A percentile compares a stretch with the other conserved stretches of the same genome.
Conservation (phyloP, 148 eudicot species). For the Rhododendron henanense region DNA sequence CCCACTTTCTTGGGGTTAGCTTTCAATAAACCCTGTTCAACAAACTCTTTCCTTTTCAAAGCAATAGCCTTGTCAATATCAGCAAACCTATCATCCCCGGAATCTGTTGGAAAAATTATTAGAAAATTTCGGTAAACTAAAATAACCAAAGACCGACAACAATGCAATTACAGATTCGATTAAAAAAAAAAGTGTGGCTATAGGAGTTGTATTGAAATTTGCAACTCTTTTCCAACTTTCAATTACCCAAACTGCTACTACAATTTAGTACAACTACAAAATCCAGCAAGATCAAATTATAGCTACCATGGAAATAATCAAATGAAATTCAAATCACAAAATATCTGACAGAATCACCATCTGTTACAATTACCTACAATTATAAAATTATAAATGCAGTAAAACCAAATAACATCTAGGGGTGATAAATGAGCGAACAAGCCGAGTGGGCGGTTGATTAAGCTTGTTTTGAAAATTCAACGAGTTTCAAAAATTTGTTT, state of each 20-base stretch:
- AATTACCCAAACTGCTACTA: neutral
- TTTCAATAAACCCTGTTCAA: conserved; percentile 67
- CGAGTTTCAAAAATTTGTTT: neutral
- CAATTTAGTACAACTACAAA: neutral
- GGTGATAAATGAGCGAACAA: neutral
- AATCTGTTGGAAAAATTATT: neutral
- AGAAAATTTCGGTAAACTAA: neutral
- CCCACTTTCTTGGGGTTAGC: conserved; percentile 46
- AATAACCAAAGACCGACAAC: neutral
- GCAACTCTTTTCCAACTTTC: neutral
- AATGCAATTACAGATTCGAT: neutral
- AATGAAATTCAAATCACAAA: neutral
- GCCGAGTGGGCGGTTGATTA: neutral
- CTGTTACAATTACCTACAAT: neutral
- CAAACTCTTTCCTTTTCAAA: conserved; percentile 66
- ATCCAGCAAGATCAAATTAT: neutral
- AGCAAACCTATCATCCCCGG: conserved; percentile 72
- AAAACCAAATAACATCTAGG: neutral
- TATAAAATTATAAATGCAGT: neutral
- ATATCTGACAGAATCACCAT: conserved; percentile 10
- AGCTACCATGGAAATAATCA: neutral
- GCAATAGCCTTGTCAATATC: conserved; percentile 83
- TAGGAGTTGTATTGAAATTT: neutral
- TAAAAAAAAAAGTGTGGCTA: neutral
- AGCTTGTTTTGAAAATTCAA: neutral